Percentiles rank a stretch among this genome's conserved stretches.
phyloP scores from a whole-genome alignment of 1,284 basidiomycete species.

The Trichosporon sp. region DNA sequence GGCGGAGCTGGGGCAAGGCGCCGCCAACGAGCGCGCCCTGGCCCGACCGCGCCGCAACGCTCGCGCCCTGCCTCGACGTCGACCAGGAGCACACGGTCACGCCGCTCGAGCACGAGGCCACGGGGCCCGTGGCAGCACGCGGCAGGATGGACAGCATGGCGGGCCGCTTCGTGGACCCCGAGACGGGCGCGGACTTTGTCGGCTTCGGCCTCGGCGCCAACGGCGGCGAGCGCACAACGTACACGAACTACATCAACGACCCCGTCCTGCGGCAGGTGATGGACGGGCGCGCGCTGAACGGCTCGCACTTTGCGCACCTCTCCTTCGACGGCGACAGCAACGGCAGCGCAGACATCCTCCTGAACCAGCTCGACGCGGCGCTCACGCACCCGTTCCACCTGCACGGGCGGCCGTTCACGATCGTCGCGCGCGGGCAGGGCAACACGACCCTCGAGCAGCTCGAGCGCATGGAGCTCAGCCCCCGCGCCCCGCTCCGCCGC shows the following conservation, averaged over 20 bases:
- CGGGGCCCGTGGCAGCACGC: background rate
- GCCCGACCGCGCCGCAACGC: slow-evolving; percentile 7
- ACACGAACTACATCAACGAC: slow-evolving; percentile 34
- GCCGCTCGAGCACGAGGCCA: slow-evolving; percentile 14
- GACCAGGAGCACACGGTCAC: slow-evolving; percentile 7
- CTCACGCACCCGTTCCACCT: slow-evolving; percentile 47
- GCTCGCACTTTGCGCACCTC: slow-evolving; percentile 22
- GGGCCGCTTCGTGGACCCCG: slow-evolving; percentile 22
- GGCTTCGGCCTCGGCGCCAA: slow-evolving; percentile 28
- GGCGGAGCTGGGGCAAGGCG: slow-evolving; percentile 9
- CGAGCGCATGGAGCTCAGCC: slow-evolving; percentile 23
- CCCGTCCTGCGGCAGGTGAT: slow-evolving; percentile 34
- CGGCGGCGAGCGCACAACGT: slow-evolving; percentile 14
- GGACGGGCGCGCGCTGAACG: slow-evolving; percentile 23
- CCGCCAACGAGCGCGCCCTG: slow-evolving; percentile 26
- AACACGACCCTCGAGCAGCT: slow-evolving; percentile 17
- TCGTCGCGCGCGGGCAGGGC: slow-evolving; percentile 44
- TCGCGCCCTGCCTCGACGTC: slow-evolving; percentile 10
- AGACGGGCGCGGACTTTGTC: slow-evolving; percentile 19
- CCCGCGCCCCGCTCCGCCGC: slow-evolving; percentile 44
- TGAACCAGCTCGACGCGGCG: slow-evolving; percentile 44
- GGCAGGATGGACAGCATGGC: slow-evolving; percentile 13
- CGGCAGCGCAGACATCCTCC: slow-evolving; percentile 26
- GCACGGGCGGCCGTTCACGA: slow-evolving; percentile 29
- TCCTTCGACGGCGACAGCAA: slow-evolving; percentile 25